These are phyloP conservation scores for Mycena olivaceomarginata DNA, from an alignment of 768 basidiomycete species.

Conservation along the genomic window DNA sequence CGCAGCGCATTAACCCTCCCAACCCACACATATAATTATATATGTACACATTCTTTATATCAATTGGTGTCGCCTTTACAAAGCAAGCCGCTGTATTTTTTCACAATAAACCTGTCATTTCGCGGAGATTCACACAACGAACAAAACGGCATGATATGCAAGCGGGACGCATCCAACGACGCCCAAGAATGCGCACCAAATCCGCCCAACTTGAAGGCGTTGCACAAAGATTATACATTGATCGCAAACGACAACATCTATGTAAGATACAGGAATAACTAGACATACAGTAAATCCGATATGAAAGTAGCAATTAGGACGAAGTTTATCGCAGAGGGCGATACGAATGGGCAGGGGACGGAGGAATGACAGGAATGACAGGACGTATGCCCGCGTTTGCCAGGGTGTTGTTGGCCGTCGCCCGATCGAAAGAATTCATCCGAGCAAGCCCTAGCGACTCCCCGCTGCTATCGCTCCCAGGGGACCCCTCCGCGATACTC, in stretches of 20 bases:
- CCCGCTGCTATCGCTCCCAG: slow-evolving; percentile 9
- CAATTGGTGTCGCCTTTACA: background rate
- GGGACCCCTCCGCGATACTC: slow-evolving; percentile 11
- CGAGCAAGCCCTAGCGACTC: slow-evolving; percentile 19
- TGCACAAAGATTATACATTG: too few relatives aligned
- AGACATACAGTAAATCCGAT: slow-evolving; percentile 29
- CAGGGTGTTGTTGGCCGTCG: slow-evolving; percentile 25
- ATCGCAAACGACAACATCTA: background rate
- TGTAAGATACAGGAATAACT: slow-evolving; percentile 32
- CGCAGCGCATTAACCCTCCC: background rate
- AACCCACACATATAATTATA: background rate
- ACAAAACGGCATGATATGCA: too few relatives aligned
- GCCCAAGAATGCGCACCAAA: too few relatives aligned
- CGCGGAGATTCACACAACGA: too few relatives aligned
- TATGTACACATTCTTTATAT: background rate
- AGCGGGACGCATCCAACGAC: too few relatives aligned
- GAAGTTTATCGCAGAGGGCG: slow-evolving; percentile 22
- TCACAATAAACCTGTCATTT: too few relatives aligned
- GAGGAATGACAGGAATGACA: slow-evolving; percentile 24
- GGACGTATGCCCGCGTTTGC: slow-evolving; percentile 17
- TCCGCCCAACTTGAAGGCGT: too few relatives aligned
- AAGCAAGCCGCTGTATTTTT: background rate
- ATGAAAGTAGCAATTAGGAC: background rate
- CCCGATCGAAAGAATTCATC: slow-evolving; percentile 14
- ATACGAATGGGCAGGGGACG: slow-evolving; percentile 36